Base-by-base conservation (phyloP, 2,329 filamentous ascomycete genomes). In the Aspergillus unguis region DNA sequence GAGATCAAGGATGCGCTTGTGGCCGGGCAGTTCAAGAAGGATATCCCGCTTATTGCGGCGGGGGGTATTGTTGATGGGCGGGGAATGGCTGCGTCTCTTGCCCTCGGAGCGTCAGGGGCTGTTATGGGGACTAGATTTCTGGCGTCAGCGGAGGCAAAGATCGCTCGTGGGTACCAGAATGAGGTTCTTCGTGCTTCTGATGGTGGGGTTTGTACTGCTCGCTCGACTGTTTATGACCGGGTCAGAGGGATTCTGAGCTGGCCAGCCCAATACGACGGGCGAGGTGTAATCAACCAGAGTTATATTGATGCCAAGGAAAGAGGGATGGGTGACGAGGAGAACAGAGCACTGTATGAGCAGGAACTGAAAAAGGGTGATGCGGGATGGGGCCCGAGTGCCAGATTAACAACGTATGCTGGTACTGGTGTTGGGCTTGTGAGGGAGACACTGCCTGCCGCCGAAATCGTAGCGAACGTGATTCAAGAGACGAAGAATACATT, bases 91-190 rank as follows among this genome's bases (percentile, higher is more conserved):
- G 79, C 80, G 0, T 76, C 77, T 2, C 64, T 82, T 9, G 66
- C 72, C 1, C 70, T 83, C 0, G 81, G 82, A 0, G 80, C 81
- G 1, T 65, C 71, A 0, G 85, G 81, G 0, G 75, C 78, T 0
- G 81, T 76, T 0, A 76, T 88, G 73, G 86, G 86, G 0, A 88
- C 85, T 0, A 75, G 84, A 6, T 84, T 86, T 52, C 75, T 88
- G 0, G 83, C 82, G 1, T 65, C 70, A 3, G 58, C 62, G 0
- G 80, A 83, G 62, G 75, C 77, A 2, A 71, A 68, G 29, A 73
- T 84, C 27, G 62, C 77, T 1, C 66, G 66, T 35, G 80, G 79
- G 0, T 83, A 83, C 57, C 72, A 71, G 57, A 56, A 73, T 3
- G 79, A 78, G 50, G 69, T 83, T 0, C 49, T 83, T 1, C 62